These are phyloP conservation scores for Trifolium fragiferum DNA, from an alignment of 306 rosid species.

Conservation along the genomic window DNA sequence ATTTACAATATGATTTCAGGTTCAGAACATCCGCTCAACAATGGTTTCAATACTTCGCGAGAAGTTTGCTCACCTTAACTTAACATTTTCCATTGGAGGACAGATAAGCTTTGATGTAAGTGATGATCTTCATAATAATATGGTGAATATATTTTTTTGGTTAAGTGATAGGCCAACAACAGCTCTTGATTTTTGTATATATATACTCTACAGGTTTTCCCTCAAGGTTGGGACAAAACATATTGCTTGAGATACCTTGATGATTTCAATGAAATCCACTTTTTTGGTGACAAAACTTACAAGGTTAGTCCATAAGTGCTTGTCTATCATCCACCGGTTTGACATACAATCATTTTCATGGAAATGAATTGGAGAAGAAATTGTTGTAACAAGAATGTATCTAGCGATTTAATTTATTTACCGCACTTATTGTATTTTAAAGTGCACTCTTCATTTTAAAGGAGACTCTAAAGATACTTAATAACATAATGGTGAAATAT, in stretches of 20 bases:
- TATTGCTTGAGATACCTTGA: conserved; percentile 89
- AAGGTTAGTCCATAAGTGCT: conserved; percentile 58
- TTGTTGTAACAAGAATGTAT: conserved; percentile 7
- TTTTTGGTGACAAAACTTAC: conserved; percentile 98
- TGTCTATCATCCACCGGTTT: not conserved
- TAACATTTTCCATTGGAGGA: conserved; percentile 96
- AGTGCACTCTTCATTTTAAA: no score
- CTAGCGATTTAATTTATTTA: conserved; percentile 20
- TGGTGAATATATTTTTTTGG: conserved; percentile 27
- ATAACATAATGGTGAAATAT: not conserved
- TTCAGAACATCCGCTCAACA: conserved; percentile 83
- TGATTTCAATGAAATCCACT: conserved; percentile 83
- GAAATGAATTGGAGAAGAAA: not conserved
- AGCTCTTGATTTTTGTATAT: conserved; percentile 26
- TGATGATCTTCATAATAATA: no score
- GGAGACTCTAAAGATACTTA: no score
- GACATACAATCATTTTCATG: conserved; percentile 13
- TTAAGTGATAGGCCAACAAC: conserved; percentile 26
- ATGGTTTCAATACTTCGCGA: conserved; percentile 86
- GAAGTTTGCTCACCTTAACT: conserved; percentile 89
- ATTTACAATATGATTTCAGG: conserved; percentile 56
- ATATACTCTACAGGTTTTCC: conserved; percentile 70
- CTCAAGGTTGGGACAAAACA: conserved; percentile 99
- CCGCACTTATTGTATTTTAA: not conserved
- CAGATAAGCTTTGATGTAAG: conserved; percentile 98